phyloP scores from a whole-genome alignment of 192 early-diverging fungal species.

The Coemansia reversa region DNA sequence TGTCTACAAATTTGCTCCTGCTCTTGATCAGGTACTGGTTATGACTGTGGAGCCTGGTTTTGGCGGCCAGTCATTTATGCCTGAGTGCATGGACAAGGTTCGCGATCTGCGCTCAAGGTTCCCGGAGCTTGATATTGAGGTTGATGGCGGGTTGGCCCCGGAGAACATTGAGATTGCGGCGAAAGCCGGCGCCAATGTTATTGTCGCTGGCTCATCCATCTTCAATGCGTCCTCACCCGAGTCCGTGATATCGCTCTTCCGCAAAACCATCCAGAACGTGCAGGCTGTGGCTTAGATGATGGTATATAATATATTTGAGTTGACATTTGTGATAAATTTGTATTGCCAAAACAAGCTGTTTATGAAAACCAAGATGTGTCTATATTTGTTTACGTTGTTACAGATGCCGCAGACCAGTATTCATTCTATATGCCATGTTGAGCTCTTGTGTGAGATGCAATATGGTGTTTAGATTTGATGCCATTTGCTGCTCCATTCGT shows the following conservation, averaged over 20 bases:
- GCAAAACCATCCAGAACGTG: constrained; percentile 36
- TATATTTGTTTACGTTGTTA: too few species aligned
- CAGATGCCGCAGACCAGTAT: too few species aligned
- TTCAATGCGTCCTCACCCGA: constrained; percentile 75
- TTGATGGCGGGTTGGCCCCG: constrained; percentile 86
- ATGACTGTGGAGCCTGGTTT: constrained; percentile 99
- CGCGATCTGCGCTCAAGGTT: constrained; percentile 65
- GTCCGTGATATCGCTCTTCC: constrained; percentile 66
- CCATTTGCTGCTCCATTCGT: constrained; percentile 3
- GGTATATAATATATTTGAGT: background rate
- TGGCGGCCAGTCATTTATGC: constrained; percentile 94
- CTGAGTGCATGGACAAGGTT: constrained; percentile 83
- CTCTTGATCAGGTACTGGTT: constrained; percentile 85
- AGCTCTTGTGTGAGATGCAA: constrained; percentile 13
- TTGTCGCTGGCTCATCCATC: constrained; percentile 91
- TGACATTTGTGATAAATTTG: background rate
- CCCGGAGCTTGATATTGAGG: constrained; percentile 90
- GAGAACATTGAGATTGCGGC: constrained; percentile 86
- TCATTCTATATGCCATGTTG: background rate
- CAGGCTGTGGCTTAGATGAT: constrained; percentile 12
- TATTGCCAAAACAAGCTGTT: background rate
- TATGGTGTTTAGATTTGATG: constrained; percentile 6
- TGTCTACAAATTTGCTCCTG: constrained; percentile 56
- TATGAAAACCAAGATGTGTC: too few species aligned
- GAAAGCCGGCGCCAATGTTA: constrained; percentile 93